Evolutionary conservation across 768 basidiomycete genomes (phyloP).

Genomic region (Rhodotorula babjevae): DNA sequence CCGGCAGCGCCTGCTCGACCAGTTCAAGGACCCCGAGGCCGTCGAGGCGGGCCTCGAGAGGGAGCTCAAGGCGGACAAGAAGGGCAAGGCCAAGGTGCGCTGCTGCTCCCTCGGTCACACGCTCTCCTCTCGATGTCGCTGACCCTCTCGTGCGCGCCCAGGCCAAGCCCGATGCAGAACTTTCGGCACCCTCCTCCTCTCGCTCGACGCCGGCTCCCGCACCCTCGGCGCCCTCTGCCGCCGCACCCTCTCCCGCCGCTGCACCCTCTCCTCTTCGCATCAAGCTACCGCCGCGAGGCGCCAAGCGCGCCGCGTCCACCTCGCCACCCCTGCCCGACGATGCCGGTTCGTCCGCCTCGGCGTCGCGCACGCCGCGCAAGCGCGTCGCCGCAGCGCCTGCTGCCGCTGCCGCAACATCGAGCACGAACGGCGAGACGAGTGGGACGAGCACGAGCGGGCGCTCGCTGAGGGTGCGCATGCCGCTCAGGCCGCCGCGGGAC

Average conservation of each 20-base stretch:
- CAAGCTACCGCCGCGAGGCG: neutral
- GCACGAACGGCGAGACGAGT: neutral
- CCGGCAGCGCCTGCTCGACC: conserved; percentile 53
- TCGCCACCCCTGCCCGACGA: neutral
- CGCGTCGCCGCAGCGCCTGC: too few species aligned
- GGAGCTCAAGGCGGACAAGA: neutral
- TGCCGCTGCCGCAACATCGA: too few species aligned
- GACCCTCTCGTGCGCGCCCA: neutral
- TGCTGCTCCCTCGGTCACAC: neutral
- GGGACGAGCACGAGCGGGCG: neutral
- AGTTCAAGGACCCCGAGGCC: conserved; percentile 26
- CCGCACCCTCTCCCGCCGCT: too few species aligned
- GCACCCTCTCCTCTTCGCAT: neutral
- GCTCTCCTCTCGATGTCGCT: neutral
- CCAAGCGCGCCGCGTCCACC: neutral
- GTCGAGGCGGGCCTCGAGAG: conserved; percentile 4
- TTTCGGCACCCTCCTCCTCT: neutral
- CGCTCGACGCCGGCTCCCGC: neutral
- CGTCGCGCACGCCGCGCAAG: neutral
- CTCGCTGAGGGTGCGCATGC: neutral
- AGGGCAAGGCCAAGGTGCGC: neutral
- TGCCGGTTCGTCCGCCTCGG: too few species aligned
- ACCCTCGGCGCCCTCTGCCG: neutral
- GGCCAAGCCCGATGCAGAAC: neutral
- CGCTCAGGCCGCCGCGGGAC: neutral